Evolutionary conservation across 176 grass and related monocot species (phyloP).

Genomic region (Bonia amplexicaulis): DNA sequence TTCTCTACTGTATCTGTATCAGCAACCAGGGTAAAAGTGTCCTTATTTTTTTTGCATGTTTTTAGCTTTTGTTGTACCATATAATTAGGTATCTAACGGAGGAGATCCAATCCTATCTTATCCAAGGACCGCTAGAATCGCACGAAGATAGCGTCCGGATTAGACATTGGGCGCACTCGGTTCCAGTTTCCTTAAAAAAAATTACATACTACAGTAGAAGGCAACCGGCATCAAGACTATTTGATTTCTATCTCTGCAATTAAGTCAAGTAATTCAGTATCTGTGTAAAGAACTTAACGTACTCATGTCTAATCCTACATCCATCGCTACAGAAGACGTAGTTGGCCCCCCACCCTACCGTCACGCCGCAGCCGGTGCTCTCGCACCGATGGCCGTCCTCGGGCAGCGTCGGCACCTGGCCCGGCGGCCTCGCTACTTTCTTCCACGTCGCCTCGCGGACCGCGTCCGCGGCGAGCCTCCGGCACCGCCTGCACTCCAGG

Average conservation of each 20-base stretch:
- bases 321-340: background rate
- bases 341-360: background rate
- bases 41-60: too few relatives aligned
- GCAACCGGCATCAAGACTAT: background rate
- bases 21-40: background rate
- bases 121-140: too few relatives aligned
- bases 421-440: background rate
- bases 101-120: too few relatives aligned
- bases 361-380: background rate
- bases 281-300: background rate
- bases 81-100: too few relatives aligned
- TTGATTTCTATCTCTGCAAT: background rate
- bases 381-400: background rate
- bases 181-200: too few relatives aligned
- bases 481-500: background rate
- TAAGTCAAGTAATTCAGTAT: background rate
- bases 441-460: background rate
- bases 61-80: too few relatives aligned
- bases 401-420: too few relatives aligned
- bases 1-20: background rate
- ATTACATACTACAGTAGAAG: too few relatives aligned
- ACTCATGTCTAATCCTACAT: conserved; percentile 15
- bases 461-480: background rate
- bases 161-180: too few relatives aligned
- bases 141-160: too few relatives aligned